Percentiles rank a stretch among this genome's conserved stretches.
phyloP scores from a whole-genome alignment of 768 basidiomycete genomes.

The Cytidiella melzeri region DNA sequence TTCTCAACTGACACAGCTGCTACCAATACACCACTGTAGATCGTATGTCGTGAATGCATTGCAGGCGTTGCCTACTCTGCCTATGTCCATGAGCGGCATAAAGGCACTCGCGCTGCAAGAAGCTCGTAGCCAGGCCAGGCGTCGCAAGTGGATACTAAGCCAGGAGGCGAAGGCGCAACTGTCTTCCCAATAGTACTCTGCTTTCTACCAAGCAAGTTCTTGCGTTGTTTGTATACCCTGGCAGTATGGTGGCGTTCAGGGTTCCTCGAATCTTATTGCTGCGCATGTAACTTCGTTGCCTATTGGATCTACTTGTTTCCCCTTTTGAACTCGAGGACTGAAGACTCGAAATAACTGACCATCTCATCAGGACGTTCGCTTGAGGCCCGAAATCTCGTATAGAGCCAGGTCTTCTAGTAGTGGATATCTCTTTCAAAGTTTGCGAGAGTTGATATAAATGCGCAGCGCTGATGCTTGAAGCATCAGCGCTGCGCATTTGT shows the following conservation, averaged over 20 bases:
- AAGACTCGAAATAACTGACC: not conserved
- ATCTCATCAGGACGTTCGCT: not conserved
- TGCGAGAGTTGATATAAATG: not conserved
- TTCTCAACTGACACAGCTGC: not conserved
- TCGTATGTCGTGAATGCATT: constrained; percentile 39
- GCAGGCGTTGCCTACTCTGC: constrained; percentile 32
- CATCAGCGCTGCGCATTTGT: too few species aligned
- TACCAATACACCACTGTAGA: constrained; percentile 20
- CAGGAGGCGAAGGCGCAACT: not conserved
- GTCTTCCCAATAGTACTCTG: not conserved
- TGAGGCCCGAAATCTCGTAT: not conserved
- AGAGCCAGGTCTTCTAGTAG: not conserved
- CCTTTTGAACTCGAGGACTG: not conserved
- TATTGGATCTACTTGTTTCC: not conserved
- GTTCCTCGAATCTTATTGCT: not conserved
- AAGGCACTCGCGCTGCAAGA: constrained; percentile 34
- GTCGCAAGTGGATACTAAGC: constrained; percentile 31
- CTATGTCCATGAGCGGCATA: constrained; percentile 30
- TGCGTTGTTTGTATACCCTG: not conserved
- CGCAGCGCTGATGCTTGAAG: not conserved
- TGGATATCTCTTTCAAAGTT: not conserved
- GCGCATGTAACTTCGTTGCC: not conserved
- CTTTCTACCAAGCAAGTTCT: not conserved
- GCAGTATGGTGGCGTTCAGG: not conserved
- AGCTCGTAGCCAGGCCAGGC: constrained; percentile 35